Base-by-base conservation (phyloP, 2,329 filamentous ascomycete species). In the Verticillium isaacii region DNA sequence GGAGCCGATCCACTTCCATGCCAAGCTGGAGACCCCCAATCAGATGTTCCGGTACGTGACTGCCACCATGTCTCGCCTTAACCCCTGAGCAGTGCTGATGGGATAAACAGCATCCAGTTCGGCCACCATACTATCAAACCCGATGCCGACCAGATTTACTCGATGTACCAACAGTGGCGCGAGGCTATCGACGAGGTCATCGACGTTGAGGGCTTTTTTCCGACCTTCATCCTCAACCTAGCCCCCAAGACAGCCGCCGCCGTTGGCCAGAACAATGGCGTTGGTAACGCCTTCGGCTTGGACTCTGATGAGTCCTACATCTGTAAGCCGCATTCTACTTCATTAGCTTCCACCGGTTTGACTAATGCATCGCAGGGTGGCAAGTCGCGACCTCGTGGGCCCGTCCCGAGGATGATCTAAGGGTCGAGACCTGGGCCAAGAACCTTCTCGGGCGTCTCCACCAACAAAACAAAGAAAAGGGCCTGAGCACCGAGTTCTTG, bases 201-300 rank as follows among this genome's bases (percentile, higher is more conserved):
- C 8, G 75, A 78, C 39, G 71, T 77, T 1, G 60, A 73, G 37
- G 75, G 75, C 6, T 68, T 78, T 2, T 69, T 69, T 19, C 74
- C 76, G 1, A 77, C 75, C 0, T 74, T 77, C 39, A 72, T 78
- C 0, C 60, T 72, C 25, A 77, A 78, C 58, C 57, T 68, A 1
- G 58, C 69, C 3, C 66, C 72, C 1, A 61, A 68, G 12, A 67
- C 68, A 25, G 69, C 73, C 1, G 62, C 65, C 1, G 67, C 67
- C 0, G 70, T 76, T 0, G 74, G 68, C 5, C 66, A 70, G 36
- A 73, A 63, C 23, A 78, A 77, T 34, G 72, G 73, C 0, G 60
- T 77, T 45, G 76, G 76, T 1, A 78, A 78, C 59, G 68, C 72
- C 0, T 78, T 75, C 72, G 74, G 72, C 19, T 66, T 77, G 2